phyloP scores from a whole-genome alignment of 768 basidiomycete genomes.

The Phlebiopsis flavidoalba region DNA sequence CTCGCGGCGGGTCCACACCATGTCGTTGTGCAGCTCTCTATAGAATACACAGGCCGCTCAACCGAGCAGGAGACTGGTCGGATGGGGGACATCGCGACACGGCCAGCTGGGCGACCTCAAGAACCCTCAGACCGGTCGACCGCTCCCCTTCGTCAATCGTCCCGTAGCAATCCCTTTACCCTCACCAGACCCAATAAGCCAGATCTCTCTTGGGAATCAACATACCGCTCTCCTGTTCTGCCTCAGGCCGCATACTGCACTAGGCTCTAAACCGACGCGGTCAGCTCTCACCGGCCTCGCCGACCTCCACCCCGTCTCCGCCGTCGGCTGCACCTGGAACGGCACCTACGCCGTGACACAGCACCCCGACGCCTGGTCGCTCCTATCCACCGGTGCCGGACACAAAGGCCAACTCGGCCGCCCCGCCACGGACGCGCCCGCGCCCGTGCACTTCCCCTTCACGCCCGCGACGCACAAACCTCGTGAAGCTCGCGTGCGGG shows the following conservation, averaged over 20 bases:
- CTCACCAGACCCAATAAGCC: conserved; percentile 13
- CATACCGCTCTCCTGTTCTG: conserved; percentile 41
- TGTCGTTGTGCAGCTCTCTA: conserved; percentile 44
- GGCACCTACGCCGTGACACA: conserved; percentile 52
- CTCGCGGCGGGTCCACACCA: conserved; percentile 71
- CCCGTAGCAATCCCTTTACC: conserved; percentile 31
- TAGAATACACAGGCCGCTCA: conserved; percentile 19
- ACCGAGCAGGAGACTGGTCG: conserved; percentile 37
- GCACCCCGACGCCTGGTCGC: conserved; percentile 16
- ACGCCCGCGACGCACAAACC: conserved; percentile 15
- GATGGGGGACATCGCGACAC: conserved; percentile 85
- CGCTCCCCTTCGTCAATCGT: conserved; percentile 25
- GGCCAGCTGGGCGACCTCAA: conserved; percentile 68
- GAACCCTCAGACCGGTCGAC: conserved; percentile 16
- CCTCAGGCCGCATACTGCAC: conserved; percentile 41
- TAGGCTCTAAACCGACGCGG: conserved; percentile 77
- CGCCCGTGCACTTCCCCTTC: conserved; percentile 28
- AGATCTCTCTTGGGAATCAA: conserved; percentile 44
- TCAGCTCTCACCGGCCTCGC: conserved; percentile 46
- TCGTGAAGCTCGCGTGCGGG: conserved; percentile 58
- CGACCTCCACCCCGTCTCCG: conserved; percentile 20
- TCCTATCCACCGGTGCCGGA: conserved; percentile 51
- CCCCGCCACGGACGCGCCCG: conserved; percentile 8
- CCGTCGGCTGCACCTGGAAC: conserved; percentile 72
- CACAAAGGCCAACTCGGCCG: conserved; percentile 65